Evolutionary conservation across 345 rosid species (phyloP).

Genomic region (Salix viminalis): DNA sequence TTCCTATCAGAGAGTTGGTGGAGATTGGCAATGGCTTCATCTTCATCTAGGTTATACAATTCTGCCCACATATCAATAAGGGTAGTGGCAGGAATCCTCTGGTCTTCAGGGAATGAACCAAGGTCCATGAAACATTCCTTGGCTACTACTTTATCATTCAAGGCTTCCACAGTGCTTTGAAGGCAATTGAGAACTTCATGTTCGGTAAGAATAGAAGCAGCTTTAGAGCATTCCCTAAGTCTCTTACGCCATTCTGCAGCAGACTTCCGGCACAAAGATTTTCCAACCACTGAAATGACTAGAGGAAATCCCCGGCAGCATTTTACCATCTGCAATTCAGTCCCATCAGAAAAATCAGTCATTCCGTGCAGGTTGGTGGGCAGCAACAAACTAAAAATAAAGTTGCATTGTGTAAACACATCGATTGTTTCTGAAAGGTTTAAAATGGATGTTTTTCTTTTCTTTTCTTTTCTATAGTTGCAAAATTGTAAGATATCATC

Average conservation of each 20-base stretch:
- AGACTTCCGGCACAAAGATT: conserved; percentile 11
- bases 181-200: conserved; percentile 16
- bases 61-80: conserved; percentile 23
- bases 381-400: neutral
- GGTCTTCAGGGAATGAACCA: conserved; percentile 28
- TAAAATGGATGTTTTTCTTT: neutral
- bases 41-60: conserved; percentile 17
- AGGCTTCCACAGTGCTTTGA: conserved; percentile 25
- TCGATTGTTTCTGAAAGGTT: neutral
- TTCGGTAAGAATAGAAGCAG: conserved; percentile 12
- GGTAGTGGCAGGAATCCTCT: conserved; percentile 15
- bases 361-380: neutral
- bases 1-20: conserved; percentile 11
- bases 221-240: conserved; percentile 8
- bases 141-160: conserved; percentile 4
- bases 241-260: conserved; percentile 19
- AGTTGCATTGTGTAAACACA: neutral
- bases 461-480: no score
- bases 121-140: conserved; percentile 31
- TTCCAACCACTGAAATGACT: conserved; percentile 22
- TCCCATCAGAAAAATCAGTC: neutral
- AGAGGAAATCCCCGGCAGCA: conserved; percentile 24
- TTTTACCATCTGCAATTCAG: conserved; percentile 20
- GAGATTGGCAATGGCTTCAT: conserved; percentile 11
- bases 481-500: neutral